Evolutionary conservation across 371 early-diverging fungal species (phyloP).

Genomic region (Circinella minor): DNA sequence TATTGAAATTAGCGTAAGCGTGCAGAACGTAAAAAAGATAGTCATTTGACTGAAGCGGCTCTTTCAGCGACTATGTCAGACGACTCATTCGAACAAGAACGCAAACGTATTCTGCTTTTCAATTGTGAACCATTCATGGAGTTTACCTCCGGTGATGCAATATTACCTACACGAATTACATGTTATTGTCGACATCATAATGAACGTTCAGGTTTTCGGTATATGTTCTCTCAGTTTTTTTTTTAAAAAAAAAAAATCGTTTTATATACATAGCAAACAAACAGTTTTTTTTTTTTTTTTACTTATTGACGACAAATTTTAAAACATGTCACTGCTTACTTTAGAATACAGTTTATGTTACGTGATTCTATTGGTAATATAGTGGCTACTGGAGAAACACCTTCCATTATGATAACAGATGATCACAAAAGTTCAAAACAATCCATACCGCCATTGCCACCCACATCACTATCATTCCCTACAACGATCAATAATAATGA

Average conservation of each 20-base stretch:
- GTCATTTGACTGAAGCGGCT: slow-evolving; percentile 20
- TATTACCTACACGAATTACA: slow-evolving; percentile 89
- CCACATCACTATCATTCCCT: too few relatives aligned
- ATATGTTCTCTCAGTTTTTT: slow-evolving; percentile 4
- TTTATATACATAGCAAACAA: background rate
- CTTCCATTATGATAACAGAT: slow-evolving; percentile 93
- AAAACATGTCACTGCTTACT: background rate
- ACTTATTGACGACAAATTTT: background rate
- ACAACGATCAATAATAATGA: background rate
- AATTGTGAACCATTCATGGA: slow-evolving; percentile 84
- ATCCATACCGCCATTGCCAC: background rate
- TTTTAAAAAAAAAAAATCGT: background rate
- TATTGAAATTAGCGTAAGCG: slow-evolving; percentile 42
- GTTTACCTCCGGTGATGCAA: slow-evolving; percentile 82
- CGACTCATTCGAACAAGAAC: slow-evolving; percentile 35
- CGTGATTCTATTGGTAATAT: slow-evolving; percentile 62
- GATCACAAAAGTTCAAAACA: slow-evolving; percentile 82
- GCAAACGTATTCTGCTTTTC: slow-evolving; percentile 73
- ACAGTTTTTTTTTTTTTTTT: slow-evolving; percentile 7
- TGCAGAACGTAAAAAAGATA: slow-evolving; percentile 48
- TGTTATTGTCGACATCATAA: slow-evolving; percentile 95
- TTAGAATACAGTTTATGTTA: slow-evolving; percentile 72
- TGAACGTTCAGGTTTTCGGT: slow-evolving; percentile 87
- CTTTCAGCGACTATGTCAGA: slow-evolving; percentile 17
- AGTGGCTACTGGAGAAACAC: slow-evolving; percentile 81